Base-by-base conservation (phyloP, 257 asterid genomes). In the Solanum virginianum region DNA sequence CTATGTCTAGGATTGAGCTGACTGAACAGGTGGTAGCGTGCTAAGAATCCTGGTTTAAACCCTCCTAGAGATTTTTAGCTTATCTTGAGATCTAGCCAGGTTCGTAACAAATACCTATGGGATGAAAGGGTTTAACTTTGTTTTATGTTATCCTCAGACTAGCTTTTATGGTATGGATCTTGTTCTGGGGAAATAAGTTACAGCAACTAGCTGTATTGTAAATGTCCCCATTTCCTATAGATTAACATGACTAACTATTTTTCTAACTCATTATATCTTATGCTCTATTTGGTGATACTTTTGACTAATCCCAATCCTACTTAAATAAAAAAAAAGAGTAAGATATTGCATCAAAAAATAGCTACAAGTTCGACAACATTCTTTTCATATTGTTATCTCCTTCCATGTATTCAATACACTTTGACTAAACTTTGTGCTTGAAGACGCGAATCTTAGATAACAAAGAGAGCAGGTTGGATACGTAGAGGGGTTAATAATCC, bases 401-500 rank as follows among this genome's bases (percentile, higher is more conserved):
- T 51, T 36, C 66, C 26, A 10, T 66, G 49, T 83, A 20, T 49
- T 24, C 66, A 11, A 16, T 49, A 45, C n/a, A 24, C 17, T 70
- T 6, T 65, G 77, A 62, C 77, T 87, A 66, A 85, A 16, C 77
- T 84, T 84, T 82, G 39, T 57, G 85, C 56, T 47, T 49, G 83
- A 83, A 68, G 80, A 36, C 43, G 4, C 80, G 69, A 51, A 29
- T 29, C 36, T 63, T 82, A 95, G 99, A 93, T 94, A 0, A 96
- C 99, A 63, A 96, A 96, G 89, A 90, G 98, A 85, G 89, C 96
- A 17, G 98, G 98, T 80, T 96, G 99, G 99, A 56, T 94, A 49
- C 88, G 90, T 43, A 94, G 84, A 87, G 93, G 88, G 3, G 94
- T 96, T 84, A 81, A 91, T 84, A 91, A 90, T 72, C 98, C 98